These are phyloP conservation scores for Seminavis robusta DNA, from an alignment of 108 stramenopile genomes.

Conservation along the genomic window DNA sequence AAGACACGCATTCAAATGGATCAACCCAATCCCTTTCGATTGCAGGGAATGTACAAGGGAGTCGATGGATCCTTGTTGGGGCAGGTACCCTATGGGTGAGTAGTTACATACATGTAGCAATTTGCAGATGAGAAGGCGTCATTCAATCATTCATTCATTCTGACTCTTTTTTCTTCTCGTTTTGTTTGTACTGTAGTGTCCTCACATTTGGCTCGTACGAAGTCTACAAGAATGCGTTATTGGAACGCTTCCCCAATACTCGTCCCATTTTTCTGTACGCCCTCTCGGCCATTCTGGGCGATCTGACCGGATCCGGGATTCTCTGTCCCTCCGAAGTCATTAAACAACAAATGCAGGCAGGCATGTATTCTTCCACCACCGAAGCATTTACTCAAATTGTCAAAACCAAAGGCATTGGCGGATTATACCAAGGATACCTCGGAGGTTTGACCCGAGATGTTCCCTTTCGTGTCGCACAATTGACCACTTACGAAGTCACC, in stretches of 20 bases:
- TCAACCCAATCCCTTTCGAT: constrained; percentile 46
- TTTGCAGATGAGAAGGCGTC: neutral
- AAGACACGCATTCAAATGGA: constrained; percentile 88
- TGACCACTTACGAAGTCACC: constrained; percentile 70
- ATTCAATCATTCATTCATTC: neutral
- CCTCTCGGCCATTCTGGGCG: constrained; percentile 61
- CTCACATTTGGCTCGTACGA: constrained; percentile 84
- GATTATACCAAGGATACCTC: constrained; percentile 64
- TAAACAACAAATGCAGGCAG: constrained; percentile 78
- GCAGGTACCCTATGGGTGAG: constrained; percentile 76
- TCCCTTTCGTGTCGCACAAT: constrained; percentile 77
- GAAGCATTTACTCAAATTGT: constrained; percentile 59
- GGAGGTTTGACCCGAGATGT: constrained; percentile 72
- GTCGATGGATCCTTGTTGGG: constrained; percentile 62
- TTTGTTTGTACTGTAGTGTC: constrained; percentile 20
- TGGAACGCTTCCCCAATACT: constrained; percentile 41
- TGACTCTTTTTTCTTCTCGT: constrained; percentile 1
- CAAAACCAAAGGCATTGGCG: constrained; percentile 43
- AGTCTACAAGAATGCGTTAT: constrained; percentile 70
- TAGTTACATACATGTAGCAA: neutral
- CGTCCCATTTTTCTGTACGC: constrained; percentile 61
- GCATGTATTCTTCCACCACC: constrained; percentile 50
- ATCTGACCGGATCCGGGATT: constrained; percentile 74
- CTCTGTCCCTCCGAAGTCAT: constrained; percentile 77
- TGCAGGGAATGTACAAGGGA: constrained; percentile 55